Evolutionary conservation across 768 basidiomycete genomes (phyloP).

Genomic region (Agaricus bisporus): DNA sequence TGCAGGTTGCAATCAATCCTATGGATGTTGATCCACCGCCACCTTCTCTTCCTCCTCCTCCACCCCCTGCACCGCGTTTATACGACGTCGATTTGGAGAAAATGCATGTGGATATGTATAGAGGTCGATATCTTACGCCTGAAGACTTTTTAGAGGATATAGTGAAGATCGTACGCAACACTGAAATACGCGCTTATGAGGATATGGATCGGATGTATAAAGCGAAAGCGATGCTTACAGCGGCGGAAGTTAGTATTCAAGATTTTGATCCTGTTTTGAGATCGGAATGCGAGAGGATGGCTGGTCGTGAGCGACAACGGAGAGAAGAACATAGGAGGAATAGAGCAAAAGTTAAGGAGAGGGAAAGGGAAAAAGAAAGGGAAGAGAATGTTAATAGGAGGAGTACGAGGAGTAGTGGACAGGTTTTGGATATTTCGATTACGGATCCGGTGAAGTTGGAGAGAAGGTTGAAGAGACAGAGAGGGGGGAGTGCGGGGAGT

Average conservation of each 20-base stretch:
- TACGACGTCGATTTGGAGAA: constrained; percentile 90
- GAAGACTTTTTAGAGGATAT: constrained; percentile 84
- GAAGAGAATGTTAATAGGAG: constrained; percentile 41
- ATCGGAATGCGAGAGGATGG: constrained; percentile 86
- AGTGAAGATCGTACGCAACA: constrained; percentile 75
- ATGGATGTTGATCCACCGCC: constrained; percentile 5
- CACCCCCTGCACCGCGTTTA: constrained; percentile 40
- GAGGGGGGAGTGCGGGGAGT: constrained; percentile 45
- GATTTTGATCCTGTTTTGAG: constrained; percentile 78
- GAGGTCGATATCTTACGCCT: constrained; percentile 80
- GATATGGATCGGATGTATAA: constrained; percentile 75
- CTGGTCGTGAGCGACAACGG: constrained; percentile 64
- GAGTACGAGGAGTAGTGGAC: constrained; percentile 70
- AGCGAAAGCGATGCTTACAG: constrained; percentile 86
- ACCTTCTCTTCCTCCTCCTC: background rate
- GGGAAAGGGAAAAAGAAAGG: constrained; percentile 25
- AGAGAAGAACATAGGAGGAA: constrained; percentile 50
- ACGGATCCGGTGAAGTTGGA: constrained; percentile 75
- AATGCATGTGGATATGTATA: constrained; percentile 83
- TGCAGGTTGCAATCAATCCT: constrained; percentile 20
- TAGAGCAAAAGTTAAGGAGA: constrained; percentile 34
- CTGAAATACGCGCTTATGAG: constrained; percentile 44
- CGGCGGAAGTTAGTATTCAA: constrained; percentile 78
- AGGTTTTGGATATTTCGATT: constrained; percentile 62
- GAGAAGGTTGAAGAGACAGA: constrained; percentile 65